Evolutionary conservation across 2,329 filamentous ascomycete species (phyloP), one percentile per base, ranked within the genome.

Genomic region (Colletotrichum costaricense): DNA sequence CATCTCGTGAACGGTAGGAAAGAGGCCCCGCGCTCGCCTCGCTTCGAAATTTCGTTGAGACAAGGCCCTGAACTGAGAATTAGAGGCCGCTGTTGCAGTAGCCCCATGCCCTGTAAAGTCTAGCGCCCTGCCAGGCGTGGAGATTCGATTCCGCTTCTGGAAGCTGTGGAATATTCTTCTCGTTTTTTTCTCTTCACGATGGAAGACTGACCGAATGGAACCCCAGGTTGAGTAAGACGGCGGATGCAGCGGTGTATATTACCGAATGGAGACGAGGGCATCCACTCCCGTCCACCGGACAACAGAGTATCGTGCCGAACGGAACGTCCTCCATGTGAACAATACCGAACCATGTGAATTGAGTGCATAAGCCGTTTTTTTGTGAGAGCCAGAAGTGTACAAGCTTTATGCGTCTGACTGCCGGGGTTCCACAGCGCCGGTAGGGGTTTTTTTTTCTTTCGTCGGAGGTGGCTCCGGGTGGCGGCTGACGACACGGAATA

Each of bases 211-310:
- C 38, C 38, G 38, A 42, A 42, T 42, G 38, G 38, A 33, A 24
- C 63, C 46, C 64, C 19, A 52, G 57, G 64, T 38, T 55, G 38
- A 58, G 55, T 60, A 38, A 63, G 49, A 35, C 46, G 8, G 57
- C 59, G 52, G 38, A 49, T 7, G 35, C 33, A 33, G 55, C 59
- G 55, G 33, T 63, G 46, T 52, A 30, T 28, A 56, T 54, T 49
- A 58, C 26, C 42, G 35, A 49, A 59, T 65, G 24, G 30, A 56
- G 46, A 57, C 14, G 11, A 26, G n/a, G 26, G 59, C 66, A 59
- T 57, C 56, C 67, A 73, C 60, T 30, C 33, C 19, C 19, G 63
- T 73, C 60, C 35, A 71, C 67, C 70, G 56, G 71, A 71, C 71
- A 73, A 73, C 67, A 11, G 8, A 19, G 28, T n/a, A 35, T 24